Base-by-base conservation (phyloP, 305 asterid species). In the Fraxinus floribunda region DNA sequence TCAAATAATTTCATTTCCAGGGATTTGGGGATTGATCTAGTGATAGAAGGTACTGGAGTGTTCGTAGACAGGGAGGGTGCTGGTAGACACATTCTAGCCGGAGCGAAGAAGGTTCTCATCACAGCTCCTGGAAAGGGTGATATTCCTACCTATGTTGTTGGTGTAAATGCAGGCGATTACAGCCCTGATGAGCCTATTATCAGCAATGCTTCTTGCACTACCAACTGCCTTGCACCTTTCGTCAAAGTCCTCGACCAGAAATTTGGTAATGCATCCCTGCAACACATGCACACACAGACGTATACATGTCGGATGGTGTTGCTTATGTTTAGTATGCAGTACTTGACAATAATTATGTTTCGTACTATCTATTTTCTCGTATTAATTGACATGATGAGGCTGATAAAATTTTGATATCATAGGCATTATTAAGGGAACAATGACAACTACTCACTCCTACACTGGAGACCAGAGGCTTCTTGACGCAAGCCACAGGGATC, bases 401-500 rank as follows among this genome's bases (percentile, higher is more conserved):
- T 22, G 18, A 34, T 66, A 4, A 30, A 20, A 13, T 32, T 15
- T 71, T 0, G 60, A 10, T 55, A 30, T 16, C 64, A 74, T 75
- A 94, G 97, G 97, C 16, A 95, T 95, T 86, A 93, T 95, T 84
- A 95, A 95, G 88, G 98, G 98, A 83, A 95, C 98, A 15, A 95
- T 95, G 98, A 95, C 98, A 82, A 93, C 98, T n/a, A 95, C 98
- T 1, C 98, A 95, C 94, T 95, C 98, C 68, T 95, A 95, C 92
- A 95, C 98, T 3, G 98, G 98, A 30, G 98, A 95, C 94, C 98
- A 95, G 82, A 89, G 98, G 90, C 95, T 95, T 76, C 98, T 93
- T 2, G 98, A 95, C 46, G 98, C 98, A 1, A 93, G 98, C 91
- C 98, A 95, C 94, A 89, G 98, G 80, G 98, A 95, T 84, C 85